phyloP scores from a whole-genome alignment of 768 basidiomycete genomes.

The Agaricus bisporus region DNA sequence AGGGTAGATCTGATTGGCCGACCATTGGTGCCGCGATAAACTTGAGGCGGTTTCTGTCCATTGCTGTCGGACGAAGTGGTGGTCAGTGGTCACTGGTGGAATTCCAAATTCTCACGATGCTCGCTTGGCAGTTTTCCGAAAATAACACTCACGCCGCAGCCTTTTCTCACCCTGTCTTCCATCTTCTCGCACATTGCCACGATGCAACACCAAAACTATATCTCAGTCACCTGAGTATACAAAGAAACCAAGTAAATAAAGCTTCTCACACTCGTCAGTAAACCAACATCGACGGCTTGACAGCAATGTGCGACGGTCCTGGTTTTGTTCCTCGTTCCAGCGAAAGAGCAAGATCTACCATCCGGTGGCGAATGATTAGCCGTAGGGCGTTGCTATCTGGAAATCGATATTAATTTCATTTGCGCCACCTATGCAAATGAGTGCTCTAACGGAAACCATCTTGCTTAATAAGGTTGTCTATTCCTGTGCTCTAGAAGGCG shows the following conservation, averaged over 20 bases:
- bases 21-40: conserved; percentile 72
- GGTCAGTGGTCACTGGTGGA: neutral
- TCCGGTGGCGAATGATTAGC: too few relatives aligned
- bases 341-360: too few relatives aligned
- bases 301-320: too few relatives aligned
- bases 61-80: conserved; percentile 3
- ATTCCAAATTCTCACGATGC: neutral
- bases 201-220: neutral
- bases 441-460: too few relatives aligned
- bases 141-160: neutral
- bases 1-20: conserved; percentile 74
- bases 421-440: too few relatives aligned
- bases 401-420: too few relatives aligned
- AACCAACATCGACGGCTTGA: too few relatives aligned
- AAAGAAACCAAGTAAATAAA: too few relatives aligned
- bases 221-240: neutral
- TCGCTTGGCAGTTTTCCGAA: neutral
- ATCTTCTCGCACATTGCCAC: neutral
- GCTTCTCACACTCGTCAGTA: too few relatives aligned
- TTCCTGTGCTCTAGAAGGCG: neutral
- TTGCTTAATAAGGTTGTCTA: neutral
- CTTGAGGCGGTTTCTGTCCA: conserved; percentile 22
- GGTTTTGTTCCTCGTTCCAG: too few relatives aligned
- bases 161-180: neutral
- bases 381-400: too few relatives aligned